Base-by-base conservation (phyloP, 768 basidiomycete genomes). In the Hypholoma fasciculare region DNA sequence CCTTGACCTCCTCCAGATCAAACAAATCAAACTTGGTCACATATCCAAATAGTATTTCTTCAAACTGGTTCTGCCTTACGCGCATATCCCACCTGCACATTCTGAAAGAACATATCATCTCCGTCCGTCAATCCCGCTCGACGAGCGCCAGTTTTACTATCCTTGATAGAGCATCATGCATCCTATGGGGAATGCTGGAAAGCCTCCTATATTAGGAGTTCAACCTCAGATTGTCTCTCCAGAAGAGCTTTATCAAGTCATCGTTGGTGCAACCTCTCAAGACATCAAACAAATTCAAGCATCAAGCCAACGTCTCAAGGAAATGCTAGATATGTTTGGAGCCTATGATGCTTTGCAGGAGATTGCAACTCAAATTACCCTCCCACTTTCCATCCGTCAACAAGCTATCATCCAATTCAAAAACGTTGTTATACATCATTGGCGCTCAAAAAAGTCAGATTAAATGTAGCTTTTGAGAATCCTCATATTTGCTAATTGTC, bases 341-440 rank as follows among this genome's bases (percentile, higher is more conserved):
- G 83, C 88, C 0, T 89, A 82, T 64, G 84, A 90, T 65, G 80
- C 82, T 17, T 76, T 94, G 49, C 84, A 90, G 63, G 82, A 87
- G 62, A 91, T 94, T 69, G 89, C 90, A 20, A 77, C 84, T 27
- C 80, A 85, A 63, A 75, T 72, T 61, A 71, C 78, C 1, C 70
- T 87, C n/a, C 87, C 90, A 13, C 70, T 89, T 38, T 74, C 75
- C 14, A 81, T 94, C 50, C 85, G 94, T 42, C 83, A 90, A 63
- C 90, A 91, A 69, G 86, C 89, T 23, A 91, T 93, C 61, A 89
- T 96, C 55, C 92, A 94, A 66, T 90, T 95, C 76, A 96, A 96
- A 74, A 96, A 95, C 64, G 79, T 81, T 1, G 87, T 86, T 2
- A 70, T 87, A 3, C 74, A 74, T 49, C 87, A 91, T 65, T 96